Conservation (phyloP, 2,329 filamentous ascomycete genomes). For the Hypomyces rosellus region DNA sequence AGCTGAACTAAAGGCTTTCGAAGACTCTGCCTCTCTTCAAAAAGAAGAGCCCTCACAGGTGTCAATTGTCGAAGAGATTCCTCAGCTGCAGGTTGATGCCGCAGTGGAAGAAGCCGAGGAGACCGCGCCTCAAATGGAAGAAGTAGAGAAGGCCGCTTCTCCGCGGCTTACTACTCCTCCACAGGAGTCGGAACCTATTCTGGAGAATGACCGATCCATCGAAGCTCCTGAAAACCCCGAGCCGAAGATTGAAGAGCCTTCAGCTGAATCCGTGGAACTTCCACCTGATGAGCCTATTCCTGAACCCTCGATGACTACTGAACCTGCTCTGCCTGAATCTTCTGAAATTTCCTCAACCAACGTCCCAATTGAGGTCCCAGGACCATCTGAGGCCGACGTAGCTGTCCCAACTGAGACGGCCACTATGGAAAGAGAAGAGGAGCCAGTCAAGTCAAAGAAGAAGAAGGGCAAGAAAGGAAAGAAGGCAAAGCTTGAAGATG, state of each 20-base stretch:
- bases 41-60: background rate
- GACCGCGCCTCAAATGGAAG: too few species aligned
- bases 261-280: background rate
- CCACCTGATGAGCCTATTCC: background rate
- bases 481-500: slow-evolving; percentile 16
- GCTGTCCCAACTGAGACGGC: slow-evolving; percentile 4
- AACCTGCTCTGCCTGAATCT: background rate
- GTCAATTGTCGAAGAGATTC: too few species aligned
- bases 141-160: too few species aligned
- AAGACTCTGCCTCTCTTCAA: background rate
- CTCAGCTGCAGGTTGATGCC: too few species aligned
- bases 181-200: too few species aligned
- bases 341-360: background rate
- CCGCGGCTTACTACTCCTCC: too few species aligned
- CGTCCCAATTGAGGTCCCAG: background rate
- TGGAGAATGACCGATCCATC: too few species aligned
- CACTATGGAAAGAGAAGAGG: slow-evolving; percentile 9
- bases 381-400: background rate
- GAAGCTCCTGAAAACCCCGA: too few species aligned
- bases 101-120: too few species aligned
- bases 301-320: background rate
- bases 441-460: slow-evolving; percentile 13
- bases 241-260: background rate
- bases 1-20: background rate
- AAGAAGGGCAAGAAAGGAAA: slow-evolving; percentile 35